phyloP scores from a whole-genome alignment of 2,329 filamentous ascomycete species.

The Talaromyces islandicus region DNA sequence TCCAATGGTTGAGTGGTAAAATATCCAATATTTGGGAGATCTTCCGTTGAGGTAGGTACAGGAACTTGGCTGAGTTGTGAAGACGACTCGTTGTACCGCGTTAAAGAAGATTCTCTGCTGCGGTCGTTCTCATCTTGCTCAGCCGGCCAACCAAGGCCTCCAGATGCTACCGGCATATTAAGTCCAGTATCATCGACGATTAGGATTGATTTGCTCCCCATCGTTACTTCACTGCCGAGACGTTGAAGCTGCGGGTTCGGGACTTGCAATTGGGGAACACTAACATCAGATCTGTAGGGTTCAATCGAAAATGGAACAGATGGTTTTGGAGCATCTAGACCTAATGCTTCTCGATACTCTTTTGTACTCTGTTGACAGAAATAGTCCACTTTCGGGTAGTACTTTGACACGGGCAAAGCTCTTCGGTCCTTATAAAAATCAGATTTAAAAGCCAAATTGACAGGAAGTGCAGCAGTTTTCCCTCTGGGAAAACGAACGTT shows the following conservation, averaged over 20 bases:
- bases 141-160: constrained; percentile 20
- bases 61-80: constrained; percentile 17
- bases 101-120: neutral
- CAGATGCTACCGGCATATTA: constrained; percentile 33
- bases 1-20: neutral
- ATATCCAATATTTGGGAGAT: neutral
- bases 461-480: constrained; percentile 37
- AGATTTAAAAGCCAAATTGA: constrained; percentile 40
- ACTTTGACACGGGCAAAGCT: constrained; percentile 26
- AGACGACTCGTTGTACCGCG: neutral
- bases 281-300: neutral
- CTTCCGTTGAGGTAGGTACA: constrained; percentile 21
- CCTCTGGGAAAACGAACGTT: constrained; percentile 27
- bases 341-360: constrained; percentile 70
- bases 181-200: constrained; percentile 65
- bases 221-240: constrained; percentile 55
- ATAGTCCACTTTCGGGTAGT: constrained; percentile 68
- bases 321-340: constrained; percentile 49
- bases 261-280: constrained; percentile 6
- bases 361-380: constrained; percentile 73
- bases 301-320: constrained; percentile 14
- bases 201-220: constrained; percentile 82
- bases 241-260: constrained; percentile 28
- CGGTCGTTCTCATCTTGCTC: neutral
- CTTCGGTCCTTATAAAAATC: constrained; percentile 39